These are phyloP conservation scores for Podaxis carcinomalis DNA, from an alignment of 768 basidiomycete species.

Conservation along the genomic window DNA sequence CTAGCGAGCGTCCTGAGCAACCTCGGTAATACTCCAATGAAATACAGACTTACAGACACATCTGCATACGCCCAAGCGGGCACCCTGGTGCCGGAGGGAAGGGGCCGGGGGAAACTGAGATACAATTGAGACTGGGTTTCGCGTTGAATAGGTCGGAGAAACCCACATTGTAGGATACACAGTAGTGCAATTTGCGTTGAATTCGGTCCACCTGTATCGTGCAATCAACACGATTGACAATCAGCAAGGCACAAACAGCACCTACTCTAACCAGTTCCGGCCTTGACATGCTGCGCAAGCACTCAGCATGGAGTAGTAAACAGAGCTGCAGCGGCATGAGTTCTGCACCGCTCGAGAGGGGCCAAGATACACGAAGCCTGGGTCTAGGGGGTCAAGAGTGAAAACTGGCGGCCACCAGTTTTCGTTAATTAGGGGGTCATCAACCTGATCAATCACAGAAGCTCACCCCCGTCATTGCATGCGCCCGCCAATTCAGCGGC, in stretches of 20 bases:
- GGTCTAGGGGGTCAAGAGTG: slow-evolving; percentile 25
- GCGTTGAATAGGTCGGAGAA: background rate
- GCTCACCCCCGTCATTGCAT: slow-evolving; percentile 34
- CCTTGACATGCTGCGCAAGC: slow-evolving; percentile 50
- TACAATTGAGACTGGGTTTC: background rate
- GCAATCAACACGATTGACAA: background rate
- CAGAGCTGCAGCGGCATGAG: slow-evolving; percentile 47
- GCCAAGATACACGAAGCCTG: slow-evolving; percentile 31
- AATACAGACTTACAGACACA: slow-evolving; percentile 28
- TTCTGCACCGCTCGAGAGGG: slow-evolving; percentile 30
- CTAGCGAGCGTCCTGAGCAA: slow-evolving; percentile 15
- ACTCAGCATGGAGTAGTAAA: slow-evolving; percentile 47
- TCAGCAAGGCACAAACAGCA: background rate
- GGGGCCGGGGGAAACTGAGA: slow-evolving; percentile 28
- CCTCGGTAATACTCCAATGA: background rate
- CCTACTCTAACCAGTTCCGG: slow-evolving; percentile 28
- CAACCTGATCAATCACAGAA: background rate
- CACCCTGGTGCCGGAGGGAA: slow-evolving; percentile 39
- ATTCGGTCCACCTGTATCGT: slow-evolving; percentile 41
- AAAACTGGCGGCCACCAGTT: slow-evolving; percentile 23
- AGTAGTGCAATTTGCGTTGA: slow-evolving; percentile 41
- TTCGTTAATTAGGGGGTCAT: background rate
- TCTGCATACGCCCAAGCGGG: slow-evolving; percentile 49
- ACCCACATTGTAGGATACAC: slow-evolving; percentile 32
- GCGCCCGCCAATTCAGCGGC: slow-evolving; percentile 36